phyloP scores from a whole-genome alignment of 1,139 yeast genomes.

The Cylindricascospora bacillispora region DNA sequence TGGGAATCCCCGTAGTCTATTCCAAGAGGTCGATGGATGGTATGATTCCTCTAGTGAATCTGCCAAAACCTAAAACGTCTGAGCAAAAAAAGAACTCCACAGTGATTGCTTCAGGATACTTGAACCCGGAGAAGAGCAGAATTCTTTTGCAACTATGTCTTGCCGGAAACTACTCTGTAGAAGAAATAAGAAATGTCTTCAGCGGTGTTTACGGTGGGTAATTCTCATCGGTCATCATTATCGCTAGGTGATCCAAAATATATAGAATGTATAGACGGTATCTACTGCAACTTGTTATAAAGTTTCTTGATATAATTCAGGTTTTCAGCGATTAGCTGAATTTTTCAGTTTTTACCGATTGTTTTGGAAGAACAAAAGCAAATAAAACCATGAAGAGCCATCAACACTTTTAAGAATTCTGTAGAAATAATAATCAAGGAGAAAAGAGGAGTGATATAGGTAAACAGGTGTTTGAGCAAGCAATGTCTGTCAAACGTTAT shows the following conservation, averaged over 20 bases:
- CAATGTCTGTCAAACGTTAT: too few relatives aligned
- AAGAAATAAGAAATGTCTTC: conserved; percentile 36
- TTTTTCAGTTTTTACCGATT: too few relatives aligned
- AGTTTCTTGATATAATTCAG: too few relatives aligned
- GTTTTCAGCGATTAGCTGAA: too few relatives aligned
- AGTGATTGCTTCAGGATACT: conserved; percentile 48
- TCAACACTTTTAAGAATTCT: too few relatives aligned
- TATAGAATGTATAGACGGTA: background rate
- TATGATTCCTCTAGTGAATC: conserved; percentile 38
- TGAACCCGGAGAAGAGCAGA: conserved; percentile 57
- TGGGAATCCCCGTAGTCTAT: conserved; percentile 43
- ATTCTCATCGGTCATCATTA: background rate
- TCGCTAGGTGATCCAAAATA: background rate
- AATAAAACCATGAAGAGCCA: too few relatives aligned
- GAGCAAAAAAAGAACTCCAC: conserved; percentile 13
- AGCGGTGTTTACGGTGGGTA: conserved; percentile 35
- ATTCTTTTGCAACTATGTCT: conserved; percentile 49
- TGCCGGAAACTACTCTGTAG: conserved; percentile 30
- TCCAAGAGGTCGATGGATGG: conserved; percentile 60
- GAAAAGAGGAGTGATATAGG: too few relatives aligned
- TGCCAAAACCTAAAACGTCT: conserved; percentile 29
- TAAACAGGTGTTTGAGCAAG: too few relatives aligned
- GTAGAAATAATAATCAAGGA: too few relatives aligned
- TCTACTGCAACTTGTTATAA: too few relatives aligned
- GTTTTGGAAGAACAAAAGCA: too few relatives aligned